Base-by-base conservation (phyloP, 179 eudicot genomes). In the Amaranthus tricolor region DNA sequence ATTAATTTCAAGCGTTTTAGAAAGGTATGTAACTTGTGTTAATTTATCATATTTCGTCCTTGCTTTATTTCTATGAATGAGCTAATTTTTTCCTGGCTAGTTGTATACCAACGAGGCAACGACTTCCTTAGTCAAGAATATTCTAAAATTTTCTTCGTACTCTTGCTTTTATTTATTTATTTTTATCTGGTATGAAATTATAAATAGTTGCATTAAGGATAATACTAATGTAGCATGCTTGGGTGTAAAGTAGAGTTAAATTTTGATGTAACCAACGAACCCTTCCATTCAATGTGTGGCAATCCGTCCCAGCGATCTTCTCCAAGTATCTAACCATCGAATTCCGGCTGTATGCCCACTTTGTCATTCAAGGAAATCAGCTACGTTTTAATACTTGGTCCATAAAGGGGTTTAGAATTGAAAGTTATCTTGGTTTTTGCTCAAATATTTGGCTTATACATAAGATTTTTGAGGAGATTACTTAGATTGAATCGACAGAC, bases 1-100 rank as follows among this genome's bases (percentile, higher is more conserved):
- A 21, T 86, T 68, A 91, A 96, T 82, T 96, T 96, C 80, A 96
- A 96, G 84, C 87, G 92, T 54, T 96, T 96, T 78, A 89, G 87
- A 78, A 96, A 93, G 98, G 99, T 93, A 75, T 78, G 53, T 71
- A 24, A 12, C 60, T 59, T 55, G 20, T n/a, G 10, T 15, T 12
- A 63, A 21, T 55, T 61, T 44, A 12, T 69, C 60, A 17, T 20
- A 16, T 50, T 4, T 45, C 45, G 21, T 70, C 56, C 31, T 61
- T 79, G 52, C 55, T 55, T 19, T 48, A 31, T 43, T 44, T 15
- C 16, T 24, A 17, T 69, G 3, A 45, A 19, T 77, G 51, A 10
- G 15, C 24, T 13, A 40, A 14, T 19, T 19, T 14, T 5, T 4
- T 19, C 19, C 57, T 8, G n/a, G n/a, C n/a, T n/a, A n/a, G n/a